A percentile compares a stretch with the other conserved stretches of the same genome.
Evolutionary conservation across 108 stramenopile genomes (phyloP).

Genomic region (Conticribra guillardii): DNA sequence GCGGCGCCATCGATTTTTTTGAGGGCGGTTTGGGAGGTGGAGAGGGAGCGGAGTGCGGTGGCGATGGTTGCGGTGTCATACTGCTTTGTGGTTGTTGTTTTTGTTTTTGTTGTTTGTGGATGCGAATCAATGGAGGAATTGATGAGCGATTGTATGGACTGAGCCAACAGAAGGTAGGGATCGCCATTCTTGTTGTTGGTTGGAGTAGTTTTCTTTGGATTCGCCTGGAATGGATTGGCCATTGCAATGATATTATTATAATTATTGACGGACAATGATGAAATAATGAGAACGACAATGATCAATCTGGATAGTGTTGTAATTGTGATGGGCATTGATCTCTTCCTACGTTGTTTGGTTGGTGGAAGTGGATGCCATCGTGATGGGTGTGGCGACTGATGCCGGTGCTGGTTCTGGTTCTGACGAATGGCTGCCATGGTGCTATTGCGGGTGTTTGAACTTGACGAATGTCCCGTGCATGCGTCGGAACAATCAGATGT

Average conservation of each 20-base stretch:
- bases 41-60: conserved; percentile 57
- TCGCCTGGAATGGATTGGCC: no score
- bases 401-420: no score
- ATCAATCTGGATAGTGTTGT: neutral
- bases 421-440: no score
- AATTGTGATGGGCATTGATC: no score
- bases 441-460: no score
- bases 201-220: neutral
- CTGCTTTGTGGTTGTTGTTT: no score
- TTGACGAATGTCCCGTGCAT: no score
- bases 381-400: no score
- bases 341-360: no score
- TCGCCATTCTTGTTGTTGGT: neutral
- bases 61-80: conserved; percentile 18
- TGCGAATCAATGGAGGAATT: neutral
- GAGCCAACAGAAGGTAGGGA: conserved; percentile 11
- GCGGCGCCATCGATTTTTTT: conserved; percentile 83
- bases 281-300: neutral
- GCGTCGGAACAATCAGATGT: no score
- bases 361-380: no score
- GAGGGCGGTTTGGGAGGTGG: conserved; percentile 65
- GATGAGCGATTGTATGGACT: neutral
- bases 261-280: neutral
- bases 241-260: neutral
- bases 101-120: neutral